A percentile compares a stretch with the other conserved stretches of the same genome.
Conservation (phyloP, 164 flowering plant species). For the Magnolia officinalis region DNA sequence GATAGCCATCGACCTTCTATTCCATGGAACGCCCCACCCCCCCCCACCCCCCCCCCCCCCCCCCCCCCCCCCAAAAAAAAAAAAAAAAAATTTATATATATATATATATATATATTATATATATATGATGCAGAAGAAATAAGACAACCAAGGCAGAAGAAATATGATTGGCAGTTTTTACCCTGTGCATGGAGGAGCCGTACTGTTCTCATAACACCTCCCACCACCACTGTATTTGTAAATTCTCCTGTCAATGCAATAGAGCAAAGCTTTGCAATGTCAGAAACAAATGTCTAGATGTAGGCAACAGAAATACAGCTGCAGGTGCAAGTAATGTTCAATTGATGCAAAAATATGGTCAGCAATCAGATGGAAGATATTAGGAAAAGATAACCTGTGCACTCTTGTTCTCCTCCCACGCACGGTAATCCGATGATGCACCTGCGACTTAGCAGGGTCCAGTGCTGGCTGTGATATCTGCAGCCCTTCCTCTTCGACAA, state of each 20-base stretch:
- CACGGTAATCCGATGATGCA: conserved; percentile 82
- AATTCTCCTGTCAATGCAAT: conserved; percentile 48
- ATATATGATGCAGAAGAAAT: too few species aligned
- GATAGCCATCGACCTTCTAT: too few species aligned
- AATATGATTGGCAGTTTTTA: conserved; percentile 17
- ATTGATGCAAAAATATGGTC: not conserved
- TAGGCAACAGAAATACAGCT: not conserved
- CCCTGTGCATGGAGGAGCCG: conserved; percentile 92
- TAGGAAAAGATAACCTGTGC: conserved; percentile 56
- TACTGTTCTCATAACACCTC: conserved; percentile 64
- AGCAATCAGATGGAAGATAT: conserved; percentile 1
- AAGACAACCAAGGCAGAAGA: too few species aligned
- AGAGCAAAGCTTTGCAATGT: conserved; percentile 1
- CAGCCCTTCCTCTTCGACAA: conserved; percentile 74
- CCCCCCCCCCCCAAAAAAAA: too few species aligned
- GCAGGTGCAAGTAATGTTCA: not conserved
- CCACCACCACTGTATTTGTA: conserved; percentile 57
- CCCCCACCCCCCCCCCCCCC: too few species aligned
- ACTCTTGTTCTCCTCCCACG: conserved; percentile 50
- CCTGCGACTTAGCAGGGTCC: conserved; percentile 64
- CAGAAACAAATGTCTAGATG: not conserved
- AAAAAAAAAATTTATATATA: too few species aligned
- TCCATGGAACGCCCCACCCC: too few species aligned
- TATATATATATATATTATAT: too few species aligned
- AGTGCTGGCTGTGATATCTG: conserved; percentile 98